Base-by-base conservation (phyloP, 495 filamentous ascomycete species). In the Xylaria scruposa region DNA sequence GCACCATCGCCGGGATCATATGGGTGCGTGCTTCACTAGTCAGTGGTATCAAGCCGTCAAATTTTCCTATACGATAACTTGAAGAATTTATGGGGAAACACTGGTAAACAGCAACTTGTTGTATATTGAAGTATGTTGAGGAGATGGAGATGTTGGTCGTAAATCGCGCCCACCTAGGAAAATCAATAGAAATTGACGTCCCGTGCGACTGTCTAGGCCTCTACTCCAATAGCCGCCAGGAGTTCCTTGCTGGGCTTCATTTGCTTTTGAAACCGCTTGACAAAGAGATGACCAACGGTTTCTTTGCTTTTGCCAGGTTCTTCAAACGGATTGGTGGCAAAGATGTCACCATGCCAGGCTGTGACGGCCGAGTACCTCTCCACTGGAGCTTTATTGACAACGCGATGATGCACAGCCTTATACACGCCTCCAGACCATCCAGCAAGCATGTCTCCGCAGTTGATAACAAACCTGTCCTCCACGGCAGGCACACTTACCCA, bases 381-480 rank as follows among this genome's bases (percentile, higher is more conserved):
- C 12, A 44, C 66, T 13, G 70, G 73, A 1, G 62, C 68, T 49
- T 75, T 75, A 68, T 81, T 85, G 62, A 84, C 76, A 47, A 84
- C 83, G 47, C 81, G 73, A 73, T 85, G 83, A n/a, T 63, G 68
- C 2, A 78, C 78, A 65, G 80, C 83, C 65, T 77, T 78, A 67
- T 83, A 85, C 53, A 53, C 24, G 0, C 78, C 78, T 24, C 73
- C 73, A 4, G 83, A 78, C 79, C 79, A 84, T 56, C 72, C 72
- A 24, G 78, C 58, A 17, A 85, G 70, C 76, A 84, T 77, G 61
- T 85, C 81, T 5, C 83, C 83, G 12, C 77, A 75, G 61, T 85
- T 85, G 67, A 85, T 76, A 12, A 85, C 78, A 60, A 76, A 81
- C 4, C 72, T 71, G 54, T 81, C 78, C 66, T 83, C 78, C 4